These are phyloP conservation scores for Penicillium crustosum DNA, from an alignment of 2,329 filamentous ascomycete genomes.

Conservation along the genomic window DNA sequence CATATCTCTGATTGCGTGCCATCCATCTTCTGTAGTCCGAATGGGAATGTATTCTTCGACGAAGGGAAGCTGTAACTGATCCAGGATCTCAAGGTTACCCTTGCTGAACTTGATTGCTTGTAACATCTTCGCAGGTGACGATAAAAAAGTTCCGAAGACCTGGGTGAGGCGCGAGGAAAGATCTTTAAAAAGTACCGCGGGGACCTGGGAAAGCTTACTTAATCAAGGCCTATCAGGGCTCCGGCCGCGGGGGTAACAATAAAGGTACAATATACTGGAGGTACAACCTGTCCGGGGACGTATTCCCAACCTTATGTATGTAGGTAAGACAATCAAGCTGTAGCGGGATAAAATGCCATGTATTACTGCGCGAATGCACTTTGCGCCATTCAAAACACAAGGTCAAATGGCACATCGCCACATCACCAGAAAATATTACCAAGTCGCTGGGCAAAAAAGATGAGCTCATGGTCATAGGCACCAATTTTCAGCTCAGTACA, in stretches of 20 bases:
- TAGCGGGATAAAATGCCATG: not conserved
- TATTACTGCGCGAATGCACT: not conserved
- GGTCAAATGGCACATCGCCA: not conserved
- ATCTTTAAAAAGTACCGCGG: constrained; percentile 1
- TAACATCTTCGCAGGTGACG: constrained; percentile 49
- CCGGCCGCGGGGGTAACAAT: not conserved
- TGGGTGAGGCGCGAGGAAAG: not conserved
- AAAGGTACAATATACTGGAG: not conserved
- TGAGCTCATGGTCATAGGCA: not conserved
- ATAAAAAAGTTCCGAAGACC: not conserved
- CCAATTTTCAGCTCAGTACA: not conserved
- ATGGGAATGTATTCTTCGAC: constrained; percentile 58
- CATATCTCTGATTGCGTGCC: constrained; percentile 67
- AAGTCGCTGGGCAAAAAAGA: not conserved
- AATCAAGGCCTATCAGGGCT: not conserved
- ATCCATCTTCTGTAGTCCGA: constrained; percentile 57
- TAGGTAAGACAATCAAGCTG: not conserved
- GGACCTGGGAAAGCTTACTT: constrained; percentile 1
- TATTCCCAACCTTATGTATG: not conserved
- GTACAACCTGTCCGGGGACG: not conserved
- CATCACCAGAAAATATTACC: not conserved
- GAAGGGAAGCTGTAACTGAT: constrained; percentile 63
- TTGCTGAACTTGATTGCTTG: constrained; percentile 62
- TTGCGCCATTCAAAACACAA: not conserved
- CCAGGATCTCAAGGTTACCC: constrained; percentile 59